Evolutionary conservation across 331 rosid genomes (phyloP).

Genomic region (Acacia pycnantha): DNA sequence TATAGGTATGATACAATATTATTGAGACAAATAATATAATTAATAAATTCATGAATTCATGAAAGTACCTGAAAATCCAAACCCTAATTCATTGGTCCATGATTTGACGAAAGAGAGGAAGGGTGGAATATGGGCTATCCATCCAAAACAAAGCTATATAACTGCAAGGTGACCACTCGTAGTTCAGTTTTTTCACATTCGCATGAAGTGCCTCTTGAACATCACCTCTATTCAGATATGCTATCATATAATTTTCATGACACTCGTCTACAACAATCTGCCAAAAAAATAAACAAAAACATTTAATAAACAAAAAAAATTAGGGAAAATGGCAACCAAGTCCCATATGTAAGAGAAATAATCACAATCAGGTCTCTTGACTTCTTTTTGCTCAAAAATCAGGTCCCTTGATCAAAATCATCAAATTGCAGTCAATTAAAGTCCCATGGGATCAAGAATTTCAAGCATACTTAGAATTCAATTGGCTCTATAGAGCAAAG

Average conservation of each 20-base stretch:
- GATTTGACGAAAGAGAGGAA: constrained; percentile 60
- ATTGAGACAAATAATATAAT: no score
- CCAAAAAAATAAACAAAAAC: neutral
- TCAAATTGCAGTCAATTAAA: no score
- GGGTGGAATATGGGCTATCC: constrained; percentile 54
- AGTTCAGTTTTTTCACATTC: constrained; percentile 68
- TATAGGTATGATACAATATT: no score
- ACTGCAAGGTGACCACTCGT: constrained; percentile 77
- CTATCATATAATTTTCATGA: constrained; percentile 52
- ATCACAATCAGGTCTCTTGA: no score
- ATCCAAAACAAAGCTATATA: constrained; percentile 40
- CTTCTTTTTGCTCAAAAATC: no score
- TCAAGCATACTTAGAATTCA: no score
- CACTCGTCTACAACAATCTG: constrained; percentile 68
- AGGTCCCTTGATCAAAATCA: no score
- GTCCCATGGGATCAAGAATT: no score
- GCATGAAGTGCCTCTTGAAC: constrained; percentile 87
- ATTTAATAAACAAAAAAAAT: no score
- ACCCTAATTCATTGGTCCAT: constrained; percentile 57
- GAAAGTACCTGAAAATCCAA: constrained; percentile 83
- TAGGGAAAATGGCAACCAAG: no score
- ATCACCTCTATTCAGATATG: constrained; percentile 62
- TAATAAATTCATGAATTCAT: constrained; percentile 55
- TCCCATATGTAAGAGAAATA: no score
- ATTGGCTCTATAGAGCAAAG: no score